A percentile compares a stretch with the other conserved stretches of the same genome.
phyloP scores from a whole-genome alignment of 1,284 basidiomycete species.

The Microbotryomycetes sp. region DNA sequence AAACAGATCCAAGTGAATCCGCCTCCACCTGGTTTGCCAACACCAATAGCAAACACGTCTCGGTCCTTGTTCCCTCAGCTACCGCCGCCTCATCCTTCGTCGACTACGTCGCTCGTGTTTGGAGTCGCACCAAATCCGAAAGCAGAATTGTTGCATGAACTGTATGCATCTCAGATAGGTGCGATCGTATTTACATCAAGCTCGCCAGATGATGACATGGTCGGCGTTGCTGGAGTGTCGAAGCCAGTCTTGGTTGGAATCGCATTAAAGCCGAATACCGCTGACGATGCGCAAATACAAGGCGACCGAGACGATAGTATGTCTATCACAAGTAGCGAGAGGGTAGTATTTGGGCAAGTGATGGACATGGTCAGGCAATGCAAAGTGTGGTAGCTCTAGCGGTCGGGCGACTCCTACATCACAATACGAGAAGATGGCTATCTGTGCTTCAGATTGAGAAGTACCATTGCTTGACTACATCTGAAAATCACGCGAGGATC shows the following conservation, averaged over 20 bases:
- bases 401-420: too few species aligned
- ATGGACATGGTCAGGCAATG: slow-evolving; percentile 23
- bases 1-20: slow-evolving; percentile 32
- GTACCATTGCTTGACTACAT: too few species aligned
- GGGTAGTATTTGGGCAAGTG: slow-evolving; percentile 18
- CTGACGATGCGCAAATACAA: background rate
- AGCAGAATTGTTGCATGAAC: slow-evolving; percentile 62
- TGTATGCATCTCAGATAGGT: slow-evolving; percentile 79
- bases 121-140: slow-evolving; percentile 58
- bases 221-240: background rate
- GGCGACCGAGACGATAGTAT: slow-evolving; percentile 1
- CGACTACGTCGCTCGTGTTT: slow-evolving; percentile 67
- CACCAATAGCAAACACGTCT: slow-evolving; percentile 32
- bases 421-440: too few species aligned
- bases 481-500: too few species aligned
- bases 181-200: slow-evolving; percentile 58
- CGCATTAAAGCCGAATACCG: slow-evolving; percentile 7
- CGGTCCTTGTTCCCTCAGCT: slow-evolving; percentile 44
- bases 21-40: slow-evolving; percentile 21
- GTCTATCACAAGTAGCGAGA: slow-evolving; percentile 4
- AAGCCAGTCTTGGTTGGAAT: slow-evolving; percentile 28
- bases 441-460: too few species aligned
- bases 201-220: background rate
- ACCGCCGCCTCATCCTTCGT: slow-evolving; percentile 63
- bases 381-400: background rate